phyloP scores from a whole-genome alignment of 805 yeast species.

The Zygosaccharomyces gambellarensis region DNA sequence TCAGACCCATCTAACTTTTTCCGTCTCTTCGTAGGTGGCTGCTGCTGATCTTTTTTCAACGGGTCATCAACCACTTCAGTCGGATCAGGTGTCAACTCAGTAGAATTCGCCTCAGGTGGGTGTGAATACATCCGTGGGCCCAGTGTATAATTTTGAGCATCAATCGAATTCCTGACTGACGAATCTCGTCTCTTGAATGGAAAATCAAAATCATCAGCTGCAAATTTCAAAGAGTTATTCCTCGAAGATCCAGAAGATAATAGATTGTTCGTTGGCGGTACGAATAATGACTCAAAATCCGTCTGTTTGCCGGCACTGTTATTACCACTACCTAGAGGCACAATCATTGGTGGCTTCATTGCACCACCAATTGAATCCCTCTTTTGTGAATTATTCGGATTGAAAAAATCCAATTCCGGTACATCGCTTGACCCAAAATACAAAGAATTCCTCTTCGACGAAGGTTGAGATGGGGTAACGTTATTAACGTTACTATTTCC shows the following conservation, averaged over 20 bases:
- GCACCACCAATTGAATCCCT: conserved; percentile 9
- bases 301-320: conserved; percentile 1
- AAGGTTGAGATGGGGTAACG: conserved; percentile 16
- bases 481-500: conserved; percentile 14
- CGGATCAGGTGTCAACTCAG: conserved; percentile 6
- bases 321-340: conserved; percentile 13
- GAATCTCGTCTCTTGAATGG: conserved; percentile 33
- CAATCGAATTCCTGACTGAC: conserved; percentile 26
- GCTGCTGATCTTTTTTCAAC: neutral
- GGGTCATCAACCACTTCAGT: conserved; percentile 9
- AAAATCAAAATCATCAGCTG: conserved; percentile 32
- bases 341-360: conserved; percentile 27
- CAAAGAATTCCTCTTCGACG: conserved; percentile 29
- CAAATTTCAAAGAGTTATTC: conserved; percentile 30
- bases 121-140: conserved; percentile 13
- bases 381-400: conserved; percentile 5
- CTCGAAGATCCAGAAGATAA: conserved; percentile 18
- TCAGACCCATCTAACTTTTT: conserved; percentile 1
- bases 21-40: conserved; percentile 4
- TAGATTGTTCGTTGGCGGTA: conserved; percentile 5
- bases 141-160: conserved; percentile 15
- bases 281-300: conserved; percentile 17
- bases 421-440: conserved; percentile 23
- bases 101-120: conserved; percentile 3
- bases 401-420: conserved; percentile 23